Base-by-base conservation (phyloP, 495 filamentous ascomycete genomes). In the Penicillium parvum region DNA sequence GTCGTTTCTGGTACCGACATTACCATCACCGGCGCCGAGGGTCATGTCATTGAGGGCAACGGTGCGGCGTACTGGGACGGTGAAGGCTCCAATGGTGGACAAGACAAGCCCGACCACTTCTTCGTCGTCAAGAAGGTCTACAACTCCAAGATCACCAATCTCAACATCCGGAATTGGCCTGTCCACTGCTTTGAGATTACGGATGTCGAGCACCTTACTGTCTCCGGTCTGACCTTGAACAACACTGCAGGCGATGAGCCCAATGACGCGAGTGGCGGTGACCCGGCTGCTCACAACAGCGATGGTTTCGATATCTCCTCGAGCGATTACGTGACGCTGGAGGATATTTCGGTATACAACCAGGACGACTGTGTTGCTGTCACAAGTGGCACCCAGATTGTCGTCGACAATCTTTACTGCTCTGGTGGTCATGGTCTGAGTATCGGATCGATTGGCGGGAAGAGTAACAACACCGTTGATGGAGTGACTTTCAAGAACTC, bases 331-430 rank as follows among this genome's bases (percentile, higher is more conserved):
- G 65, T 62, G 17, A 64, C 67, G 12, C 59, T 82, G n/a, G 71
- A 61, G 32, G 79, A 82, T 48, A 63, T 74, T 11, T 73, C 54
- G 19, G 69, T 83, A 2, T 66, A 75, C 40, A 83, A 77, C 55
- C 81, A 84, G 58, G 80, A 83, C 49, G 81, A 84, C 55, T 84
- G 81, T 49, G 57, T 83, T 12, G 81, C 81, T 9, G 55, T 84
- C 49, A 84, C 41, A 7, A 45, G 41, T 27, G 48, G 48, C 19
- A 50, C 48, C 26, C 25, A 45, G 26, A 50, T 50, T 27, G 44
- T 43, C 9, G 49, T 59, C 14, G 41, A 55, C 21, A 56, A 45
- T 11, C 27, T 56, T 9, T 47, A 45, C 20, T 76, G 71, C 49
- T 60, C 57, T 39, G 71, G 72, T 23, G 65, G 70, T 7, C 72